A percentile compares a stretch with the other conserved stretches of the same genome.
These are phyloP conservation scores for Helianthus annuus DNA, from an alignment of 129 eudicot genomes.

Conservation along the genomic window HanXRQr2.0-SUNRISE NC_035439.2:98406265-98406764, in stretches of 20 bases:
- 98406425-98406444: slow-evolving; percentile 30
- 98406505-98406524: slow-evolving; percentile 23
- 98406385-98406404: slow-evolving; percentile 36
- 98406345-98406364: slow-evolving; percentile 25
- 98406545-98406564: slow-evolving; percentile 26
- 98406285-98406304: slow-evolving; percentile 36
- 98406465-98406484: slow-evolving; percentile 26
- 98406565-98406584: slow-evolving; percentile 22
- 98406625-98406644: slow-evolving; percentile 27
- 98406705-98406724: slow-evolving; percentile 27
- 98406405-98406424: slow-evolving; percentile 27
- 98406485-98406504: slow-evolving; percentile 20
- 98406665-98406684: slow-evolving; percentile 35
- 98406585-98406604: slow-evolving; percentile 31
- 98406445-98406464: slow-evolving; percentile 23
- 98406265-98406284: slow-evolving; percentile 32
- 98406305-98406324: slow-evolving; percentile 34
- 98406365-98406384: slow-evolving; percentile 38
- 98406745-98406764: slow-evolving; percentile 38
- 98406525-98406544: slow-evolving; percentile 35
- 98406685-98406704: slow-evolving; percentile 32
- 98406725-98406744: slow-evolving; percentile 36
- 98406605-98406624: slow-evolving; percentile 27
- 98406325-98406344: slow-evolving; percentile 34
- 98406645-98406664: slow-evolving; percentile 26